Percentiles rank a stretch among this genome's conserved stretches.
phyloP scores from a whole-genome alignment of 305 asterid genomes.

The Withania somnifera region DNA sequence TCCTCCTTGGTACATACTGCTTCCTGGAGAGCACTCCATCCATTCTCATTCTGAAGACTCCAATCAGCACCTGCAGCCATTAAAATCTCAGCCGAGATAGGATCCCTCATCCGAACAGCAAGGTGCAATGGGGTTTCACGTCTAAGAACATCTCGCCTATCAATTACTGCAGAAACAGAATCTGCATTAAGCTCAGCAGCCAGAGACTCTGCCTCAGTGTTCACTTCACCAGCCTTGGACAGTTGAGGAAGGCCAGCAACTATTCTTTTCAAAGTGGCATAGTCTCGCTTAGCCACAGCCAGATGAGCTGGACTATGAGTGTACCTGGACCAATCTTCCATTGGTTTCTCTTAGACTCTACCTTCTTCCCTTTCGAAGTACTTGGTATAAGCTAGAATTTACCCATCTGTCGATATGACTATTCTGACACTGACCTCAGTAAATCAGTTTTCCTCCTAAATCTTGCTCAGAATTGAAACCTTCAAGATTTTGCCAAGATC shows the following conservation, averaged over 20 bases:
- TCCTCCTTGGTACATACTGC: conserved; percentile 98
- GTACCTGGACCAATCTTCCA: conserved; percentile 87
- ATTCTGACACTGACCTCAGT: not conserved
- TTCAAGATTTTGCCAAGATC: not conserved
- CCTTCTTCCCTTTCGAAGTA: conserved; percentile 11
- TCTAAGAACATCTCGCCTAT: conserved; percentile 91
- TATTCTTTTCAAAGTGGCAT: conserved; percentile 45
- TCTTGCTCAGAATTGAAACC: not conserved
- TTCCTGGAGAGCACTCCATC: conserved; percentile 99
- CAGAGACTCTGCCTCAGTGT: conserved; percentile 64
- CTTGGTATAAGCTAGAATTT: conserved; percentile 13
- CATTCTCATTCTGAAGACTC: conserved; percentile 97
- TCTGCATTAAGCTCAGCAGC: conserved; percentile 82
- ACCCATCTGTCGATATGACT: conserved; percentile 6
- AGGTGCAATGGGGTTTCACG: conserved; percentile 96
- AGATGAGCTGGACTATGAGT: conserved; percentile 79
- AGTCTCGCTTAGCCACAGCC: conserved; percentile 69
- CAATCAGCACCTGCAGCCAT: conserved; percentile 99
- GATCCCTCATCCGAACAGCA: conserved; percentile 78
- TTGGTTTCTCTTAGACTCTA: conserved; percentile 9
- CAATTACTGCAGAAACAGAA: conserved; percentile 58
- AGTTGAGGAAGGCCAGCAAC: conserved; percentile 61
- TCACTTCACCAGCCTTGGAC: conserved; percentile 89
- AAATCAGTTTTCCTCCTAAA: not conserved
- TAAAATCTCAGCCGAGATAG: conserved; percentile 79